Conservation (phyloP, 2,329 filamentous ascomycete genomes). For the Trichoderma lentiforme region DNA sequence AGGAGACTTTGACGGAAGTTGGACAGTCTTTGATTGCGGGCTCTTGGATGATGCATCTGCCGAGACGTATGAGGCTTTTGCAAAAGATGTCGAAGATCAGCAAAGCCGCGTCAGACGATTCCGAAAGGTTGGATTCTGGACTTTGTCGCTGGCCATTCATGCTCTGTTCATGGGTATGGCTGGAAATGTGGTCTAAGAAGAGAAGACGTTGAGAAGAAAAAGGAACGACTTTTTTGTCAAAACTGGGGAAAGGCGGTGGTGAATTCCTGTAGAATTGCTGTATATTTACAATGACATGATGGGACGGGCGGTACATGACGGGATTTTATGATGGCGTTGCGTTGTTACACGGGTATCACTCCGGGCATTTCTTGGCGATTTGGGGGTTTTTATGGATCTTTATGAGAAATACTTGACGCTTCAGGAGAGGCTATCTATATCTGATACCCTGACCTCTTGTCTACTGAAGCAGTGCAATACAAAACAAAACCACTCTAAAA, state of each 20-base stretch:
- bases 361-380: conserved; percentile 8
- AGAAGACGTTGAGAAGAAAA: background rate
- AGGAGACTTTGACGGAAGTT: conserved; percentile 89
- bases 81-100: conserved; percentile 83
- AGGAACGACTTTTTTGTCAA: background rate
- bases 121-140: conserved; percentile 97
- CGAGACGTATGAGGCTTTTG: conserved; percentile 94
- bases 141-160: conserved; percentile 84
- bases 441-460: conserved; percentile 4
- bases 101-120: conserved; percentile 81
- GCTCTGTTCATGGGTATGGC: conserved; percentile 94
- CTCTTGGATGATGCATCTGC: conserved; percentile 90
- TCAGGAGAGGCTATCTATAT: conserved; percentile 10
- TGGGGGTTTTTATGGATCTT: background rate
- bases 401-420: conserved; percentile 1
- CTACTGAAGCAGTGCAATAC: conserved; percentile 1
- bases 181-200: conserved; percentile 62
- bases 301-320: conserved; percentile 8
- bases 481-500: conserved; percentile 3
- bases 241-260: background rate
- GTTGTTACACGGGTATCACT: conserved; percentile 6
- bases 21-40: conserved; percentile 91
- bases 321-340: conserved; percentile 13
- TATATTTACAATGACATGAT: conserved; percentile 16
- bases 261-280: conserved; percentile 16